Percentiles rank a stretch among this genome's conserved stretches.
phyloP scores from a whole-genome alignment of 2,329 filamentous ascomycete species.

The Ascochyta clinopodiicola region DNA sequence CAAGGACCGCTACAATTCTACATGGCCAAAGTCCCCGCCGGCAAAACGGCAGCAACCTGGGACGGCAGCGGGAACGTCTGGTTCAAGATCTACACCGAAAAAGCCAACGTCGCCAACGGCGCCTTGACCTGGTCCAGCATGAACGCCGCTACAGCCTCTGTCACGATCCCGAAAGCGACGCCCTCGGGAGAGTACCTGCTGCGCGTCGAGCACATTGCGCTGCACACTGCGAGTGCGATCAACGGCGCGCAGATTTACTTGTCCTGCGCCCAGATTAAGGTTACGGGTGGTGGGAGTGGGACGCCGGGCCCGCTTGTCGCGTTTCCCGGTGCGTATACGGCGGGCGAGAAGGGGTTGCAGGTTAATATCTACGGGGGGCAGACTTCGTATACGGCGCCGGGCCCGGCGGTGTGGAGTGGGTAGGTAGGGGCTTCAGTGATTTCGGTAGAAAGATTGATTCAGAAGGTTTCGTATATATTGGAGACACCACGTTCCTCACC shows the following conservation, averaged over 20 bases:
- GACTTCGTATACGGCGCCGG: conserved; percentile 37
- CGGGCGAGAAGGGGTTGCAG: conserved; percentile 40
- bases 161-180: conserved; percentile 49
- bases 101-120: conserved; percentile 25
- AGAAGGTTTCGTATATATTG: too few relatives aligned
- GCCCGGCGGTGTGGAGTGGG: conserved; percentile 40
- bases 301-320: conserved; percentile 47
- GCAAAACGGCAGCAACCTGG: conserved; percentile 36
- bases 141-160: conserved; percentile 34
- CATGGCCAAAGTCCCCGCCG: conserved; percentile 46
- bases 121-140: conserved; percentile 37
- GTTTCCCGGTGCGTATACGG: conserved; percentile 52
- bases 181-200: conserved; percentile 56
- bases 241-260: conserved; percentile 55
- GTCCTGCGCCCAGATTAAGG: conserved; percentile 54
- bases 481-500: neutral
- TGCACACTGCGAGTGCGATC: conserved; percentile 47
- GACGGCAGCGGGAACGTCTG: conserved; percentile 45
- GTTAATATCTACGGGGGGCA: conserved; percentile 41
- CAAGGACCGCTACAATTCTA: conserved; percentile 48
- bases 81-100: conserved; percentile 46
- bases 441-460: too few relatives aligned
- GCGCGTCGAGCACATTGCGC: conserved; percentile 55
- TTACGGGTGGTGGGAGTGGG: conserved; percentile 49
- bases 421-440: conserved; percentile 4